Evolutionary conservation across 305 asterid species (phyloP), one percentile per base, ranked within the genome.

Genomic region (Solanum hybrid): DNA sequence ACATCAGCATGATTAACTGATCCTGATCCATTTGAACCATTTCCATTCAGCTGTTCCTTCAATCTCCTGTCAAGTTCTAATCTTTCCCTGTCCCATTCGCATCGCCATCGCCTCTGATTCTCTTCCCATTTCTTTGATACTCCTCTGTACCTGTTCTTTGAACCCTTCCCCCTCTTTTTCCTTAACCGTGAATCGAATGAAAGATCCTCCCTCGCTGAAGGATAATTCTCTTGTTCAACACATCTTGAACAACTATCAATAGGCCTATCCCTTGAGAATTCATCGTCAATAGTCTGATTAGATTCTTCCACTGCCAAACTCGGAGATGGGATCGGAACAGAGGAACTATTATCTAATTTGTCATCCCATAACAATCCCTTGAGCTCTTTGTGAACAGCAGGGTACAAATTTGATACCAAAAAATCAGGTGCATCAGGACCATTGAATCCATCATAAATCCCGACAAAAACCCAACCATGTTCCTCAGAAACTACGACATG

Each of bases 341-440:
- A 90, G 83, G 94, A 86, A 91, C 22, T 88, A 34, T 73, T 77
- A 74, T 94, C 96, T 34, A 91, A 87, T 77, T 90, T 93, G 90
- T 97, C 98, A 92, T 97, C 97, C 99, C 99, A 96, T 34, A 97
- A 93, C 74, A 96, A 86, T 39, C 99, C 98, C 39, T 96, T 95
- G 83, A 97, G 96, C 90, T 97, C 99, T 87, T 95, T 95, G 84
- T 95, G 98, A 87, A 96, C 97, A 89, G 96, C 93, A 0, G 94
- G 40, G 28, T 96, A 97, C 93, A 97, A 92, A 92, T 96, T 96
- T n/a, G 98, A 92, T 13, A 97, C 82, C 92, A 97, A 90, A 46
- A 93, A 97, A 89, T 97, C 99, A 4, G 99, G 98, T 1, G 99
- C 99, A 89, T 97, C 98, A 0, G 99, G 99, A 28, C 99, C 99